Conservation (phyloP, 129 eudicot species). For the Centrapalus pauciflorus region DNA sequence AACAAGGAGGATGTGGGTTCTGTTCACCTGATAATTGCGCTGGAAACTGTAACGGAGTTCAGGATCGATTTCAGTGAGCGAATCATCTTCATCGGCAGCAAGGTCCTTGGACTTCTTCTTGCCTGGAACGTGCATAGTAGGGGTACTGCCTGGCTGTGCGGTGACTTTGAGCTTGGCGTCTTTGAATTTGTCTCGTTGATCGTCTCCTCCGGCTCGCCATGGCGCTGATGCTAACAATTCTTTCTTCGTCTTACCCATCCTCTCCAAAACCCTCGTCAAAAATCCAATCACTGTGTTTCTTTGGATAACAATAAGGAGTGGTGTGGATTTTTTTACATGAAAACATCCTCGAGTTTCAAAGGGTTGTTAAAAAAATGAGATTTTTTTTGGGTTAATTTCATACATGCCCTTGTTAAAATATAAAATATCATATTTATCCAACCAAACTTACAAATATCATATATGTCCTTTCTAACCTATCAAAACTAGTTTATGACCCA, state of each 20-base stretch:
- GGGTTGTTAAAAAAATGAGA: not conserved
- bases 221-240: constrained; percentile 86
- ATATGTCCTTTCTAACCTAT: no score
- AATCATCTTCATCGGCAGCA: constrained; percentile 41
- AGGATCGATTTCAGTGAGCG: constrained; percentile 64
- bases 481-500: no score
- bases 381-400: no score
- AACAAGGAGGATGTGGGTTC: not conserved
- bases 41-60: constrained; percentile 97
- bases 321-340: not conserved
- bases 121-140: constrained; percentile 90
- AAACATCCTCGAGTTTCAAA: not conserved
- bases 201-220: constrained; percentile 64
- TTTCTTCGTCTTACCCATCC: constrained; percentile 78
- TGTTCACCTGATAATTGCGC: constrained; percentile 81
- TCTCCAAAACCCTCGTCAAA: constrained; percentile 10
- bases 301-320: constrained; percentile 1
- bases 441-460: no score
- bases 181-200: constrained; percentile 53
- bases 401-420: no score
- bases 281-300: not conserved
- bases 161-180: constrained; percentile 86
- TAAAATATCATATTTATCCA: no score
- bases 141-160: constrained; percentile 67
- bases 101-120: constrained; percentile 34